Evolutionary conservation across 345 rosid species (phyloP), one percentile per base, ranked within the genome.

Genomic region (Lenwebbia sp.): DNA sequence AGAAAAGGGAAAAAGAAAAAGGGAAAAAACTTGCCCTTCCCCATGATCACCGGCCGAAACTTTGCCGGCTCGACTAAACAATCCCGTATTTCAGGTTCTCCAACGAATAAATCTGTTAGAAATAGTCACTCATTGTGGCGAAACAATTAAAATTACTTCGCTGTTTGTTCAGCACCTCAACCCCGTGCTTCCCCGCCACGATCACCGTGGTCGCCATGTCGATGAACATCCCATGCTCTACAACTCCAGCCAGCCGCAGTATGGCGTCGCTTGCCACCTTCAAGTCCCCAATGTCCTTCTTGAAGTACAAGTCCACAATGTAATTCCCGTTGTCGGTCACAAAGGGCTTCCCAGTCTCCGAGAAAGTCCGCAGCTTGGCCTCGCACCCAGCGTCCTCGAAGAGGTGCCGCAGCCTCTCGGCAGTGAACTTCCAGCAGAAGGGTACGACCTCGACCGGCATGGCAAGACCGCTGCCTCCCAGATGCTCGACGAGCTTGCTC

Each of bases 161-260:
- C 83, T 85, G 25, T 85, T 83, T 96, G 41, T 92, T 85, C 92
- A 91, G 94, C 86, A 96, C 88, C 76, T 91, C 89, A 40, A 96
- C 90, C 51, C 99, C 99, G 83, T 90, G 91, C 91, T 94, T 95
- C 85, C 99, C 96, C 11, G 99, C 99, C 87, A 96, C 92, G 86
- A 97, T 95, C 86, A 97, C 95, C 53, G 98, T 94, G 28, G 98
- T 93, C 37, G 98, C 99, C 99, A 97, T 97, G 84, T 89, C 98
- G 50, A 97, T 91, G 89, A 97, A 97, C 99, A 97, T 94, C 0
- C 99, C 99, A 86, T 97, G 99, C 89, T 97, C 99, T 81, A 96
- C 97, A 26, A 95, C 98, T 5, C 99, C 96, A 19, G 99, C 89
- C n/a, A 97, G 87, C 90, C 98, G 89, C 89, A 94, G 82, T 83